Evolutionary conservation across 1,139 yeast species (phyloP).

Genomic region (Pichia sp.): DNA sequence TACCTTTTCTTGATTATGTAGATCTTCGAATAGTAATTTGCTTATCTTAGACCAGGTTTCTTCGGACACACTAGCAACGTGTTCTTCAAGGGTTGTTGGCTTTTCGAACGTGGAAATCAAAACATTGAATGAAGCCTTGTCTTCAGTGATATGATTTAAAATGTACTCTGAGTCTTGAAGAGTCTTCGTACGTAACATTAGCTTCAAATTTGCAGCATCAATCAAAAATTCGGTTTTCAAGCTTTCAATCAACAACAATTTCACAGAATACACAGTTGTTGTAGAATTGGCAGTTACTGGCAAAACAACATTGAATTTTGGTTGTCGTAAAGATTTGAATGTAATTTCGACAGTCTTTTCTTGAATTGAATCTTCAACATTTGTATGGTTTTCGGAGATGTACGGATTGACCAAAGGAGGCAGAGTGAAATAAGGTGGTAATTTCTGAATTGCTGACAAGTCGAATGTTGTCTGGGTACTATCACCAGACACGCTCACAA

Average conservation of each 20-base stretch:
- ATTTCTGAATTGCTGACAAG: conserved; percentile 1
- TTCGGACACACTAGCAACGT: too few species aligned
- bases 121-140: conserved; percentile 26
- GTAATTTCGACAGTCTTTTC: conserved; percentile 17
- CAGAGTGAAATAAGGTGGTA: conserved; percentile 11
- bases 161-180: conserved; percentile 30
- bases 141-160: conserved; percentile 1
- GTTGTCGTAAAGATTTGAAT: conserved; percentile 38
- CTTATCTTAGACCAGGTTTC: too few species aligned
- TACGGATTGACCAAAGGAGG: conserved; percentile 15
- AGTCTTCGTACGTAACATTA: conserved; percentile 41
- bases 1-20: too few species aligned
- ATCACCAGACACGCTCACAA: conserved; percentile 18
- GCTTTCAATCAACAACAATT: conserved; percentile 18
- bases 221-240: conserved; percentile 18
- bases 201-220: conserved; percentile 28
- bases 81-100: too few species aligned
- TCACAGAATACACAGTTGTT: conserved; percentile 32
- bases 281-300: conserved; percentile 18
- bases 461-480: conserved; percentile 6
- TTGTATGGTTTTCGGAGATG: conserved; percentile 6
- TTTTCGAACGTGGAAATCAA: conserved; percentile 23
- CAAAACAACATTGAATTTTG: conserved; percentile 30
- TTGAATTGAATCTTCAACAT: background rate
- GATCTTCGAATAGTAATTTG: too few species aligned